These are phyloP conservation scores for Phyllosticta capitalensis DNA, from an alignment of 2,329 filamentous ascomycete genomes.

Conservation along the genomic window DNA sequence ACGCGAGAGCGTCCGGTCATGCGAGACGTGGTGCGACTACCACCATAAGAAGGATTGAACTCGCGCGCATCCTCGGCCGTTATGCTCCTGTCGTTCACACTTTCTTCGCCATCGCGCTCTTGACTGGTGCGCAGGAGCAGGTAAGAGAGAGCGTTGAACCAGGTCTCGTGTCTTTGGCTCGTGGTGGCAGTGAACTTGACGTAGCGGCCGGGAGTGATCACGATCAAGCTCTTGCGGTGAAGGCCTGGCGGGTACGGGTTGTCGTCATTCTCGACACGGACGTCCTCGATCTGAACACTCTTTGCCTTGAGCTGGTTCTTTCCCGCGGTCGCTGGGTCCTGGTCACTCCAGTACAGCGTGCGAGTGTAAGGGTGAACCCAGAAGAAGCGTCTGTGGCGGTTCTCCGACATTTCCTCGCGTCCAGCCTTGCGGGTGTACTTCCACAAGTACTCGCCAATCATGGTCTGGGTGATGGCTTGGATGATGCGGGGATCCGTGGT, in stretches of 20 bases:
- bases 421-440: constrained; percentile 95
- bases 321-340: constrained; percentile 73
- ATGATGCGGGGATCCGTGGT: constrained; percentile 95
- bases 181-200: constrained; percentile 94
- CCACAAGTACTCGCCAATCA: constrained; percentile 99
- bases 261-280: constrained; percentile 84
- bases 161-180: constrained; percentile 90
- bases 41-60: constrained; percentile 59
- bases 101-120: constrained; percentile 45
- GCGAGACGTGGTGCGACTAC: constrained; percentile 40
- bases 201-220: constrained; percentile 77
- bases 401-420: constrained; percentile 79
- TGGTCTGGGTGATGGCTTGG: constrained; percentile 96
- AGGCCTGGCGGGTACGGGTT: constrained; percentile 92
- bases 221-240: constrained; percentile 85
- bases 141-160: constrained; percentile 96
- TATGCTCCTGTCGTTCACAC: constrained; percentile 41
- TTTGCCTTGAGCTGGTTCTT: constrained; percentile 69
- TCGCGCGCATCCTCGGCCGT: constrained; percentile 56
- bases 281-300: constrained; percentile 87
- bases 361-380: constrained; percentile 98
- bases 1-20: constrained; percentile 41
- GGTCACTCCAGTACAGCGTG: constrained; percentile 92
- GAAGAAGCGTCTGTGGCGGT: constrained; percentile 90
- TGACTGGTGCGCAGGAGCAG: constrained; percentile 65